These are phyloP conservation scores for Diaporthe helianthi DNA, from an alignment of 2,329 filamentous ascomycete species.

Conservation along the genomic window DNA sequence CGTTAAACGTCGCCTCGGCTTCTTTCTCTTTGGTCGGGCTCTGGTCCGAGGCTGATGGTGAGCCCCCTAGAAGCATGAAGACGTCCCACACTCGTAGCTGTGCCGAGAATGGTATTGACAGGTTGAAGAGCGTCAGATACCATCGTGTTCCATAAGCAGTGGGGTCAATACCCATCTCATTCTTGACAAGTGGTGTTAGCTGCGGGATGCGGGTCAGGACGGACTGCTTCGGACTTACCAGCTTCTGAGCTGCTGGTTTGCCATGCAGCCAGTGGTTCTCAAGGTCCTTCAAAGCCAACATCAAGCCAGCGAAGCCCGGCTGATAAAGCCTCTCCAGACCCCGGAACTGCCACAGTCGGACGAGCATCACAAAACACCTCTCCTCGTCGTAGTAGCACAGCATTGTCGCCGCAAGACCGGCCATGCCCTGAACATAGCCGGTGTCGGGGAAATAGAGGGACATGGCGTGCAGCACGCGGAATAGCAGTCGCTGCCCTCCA, in stretches of 20 bases:
- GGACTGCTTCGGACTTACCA: conserved; percentile 64
- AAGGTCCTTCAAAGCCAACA: conserved; percentile 85
- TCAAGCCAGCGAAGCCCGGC: conserved; percentile 83
- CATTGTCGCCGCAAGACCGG: conserved; percentile 86
- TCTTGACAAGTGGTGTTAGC: conserved; percentile 51
- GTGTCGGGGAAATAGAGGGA: conserved; percentile 90
- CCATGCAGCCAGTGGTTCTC: conserved; percentile 81
- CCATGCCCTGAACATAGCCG: conserved; percentile 98
- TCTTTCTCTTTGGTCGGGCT: conserved; percentile 25
- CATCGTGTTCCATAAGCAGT: conserved; percentile 96
- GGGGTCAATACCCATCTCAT: conserved; percentile 79
- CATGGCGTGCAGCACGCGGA: conserved; percentile 89
- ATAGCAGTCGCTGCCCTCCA: conserved; percentile 89
- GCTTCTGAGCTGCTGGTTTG: conserved; percentile 79
- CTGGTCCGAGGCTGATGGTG: conserved; percentile 50
- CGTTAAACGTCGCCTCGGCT: conserved; percentile 42
- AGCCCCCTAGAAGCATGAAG: conserved; percentile 90
- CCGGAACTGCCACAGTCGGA: conserved; percentile 89
- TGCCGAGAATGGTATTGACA: conserved; percentile 91
- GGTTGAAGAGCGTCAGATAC: conserved; percentile 98
- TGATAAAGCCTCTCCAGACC: conserved; percentile 86
- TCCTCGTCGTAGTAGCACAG: conserved; percentile 98
- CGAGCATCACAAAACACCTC: conserved; percentile 92
- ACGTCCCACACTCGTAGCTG: conserved; percentile 98
- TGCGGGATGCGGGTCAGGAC: background rate